Conservation (phyloP, 768 basidiomycete genomes). For the Calvatia gigantea region DNA sequence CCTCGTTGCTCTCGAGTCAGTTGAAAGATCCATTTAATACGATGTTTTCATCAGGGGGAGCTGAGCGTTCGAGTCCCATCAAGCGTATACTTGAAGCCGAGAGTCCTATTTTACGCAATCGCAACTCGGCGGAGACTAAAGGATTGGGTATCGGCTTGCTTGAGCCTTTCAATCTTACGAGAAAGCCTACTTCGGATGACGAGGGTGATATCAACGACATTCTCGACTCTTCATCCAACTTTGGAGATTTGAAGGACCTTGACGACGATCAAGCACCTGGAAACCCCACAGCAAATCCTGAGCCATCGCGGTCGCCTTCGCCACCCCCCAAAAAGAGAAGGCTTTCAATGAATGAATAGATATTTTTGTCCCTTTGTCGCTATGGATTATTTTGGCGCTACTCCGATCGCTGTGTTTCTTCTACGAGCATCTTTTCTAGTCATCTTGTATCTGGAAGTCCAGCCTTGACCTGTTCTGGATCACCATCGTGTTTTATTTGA, state of each 20-base stretch:
- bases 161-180: conserved; percentile 50
- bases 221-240: conserved; percentile 24
- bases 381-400: conserved; percentile 6
- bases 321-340: conserved; percentile 54
- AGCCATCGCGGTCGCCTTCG: conserved; percentile 6
- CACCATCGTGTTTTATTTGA: conserved; percentile 13
- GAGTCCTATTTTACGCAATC: conserved; percentile 53
- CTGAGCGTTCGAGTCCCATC: conserved; percentile 21
- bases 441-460: conserved; percentile 7
- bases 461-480: conserved; percentile 3
- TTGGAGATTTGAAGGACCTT: conserved; percentile 26
- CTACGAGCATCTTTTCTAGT: conserved; percentile 15
- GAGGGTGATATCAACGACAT: conserved; percentile 32
- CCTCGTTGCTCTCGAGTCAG: conserved; percentile 35
- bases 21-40: conserved; percentile 44
- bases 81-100: conserved; percentile 35
- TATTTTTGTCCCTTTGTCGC: conserved; percentile 1
- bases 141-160: conserved; percentile 52
- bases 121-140: conserved; percentile 29
- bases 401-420: conserved; percentile 12
- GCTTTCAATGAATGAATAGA: conserved; percentile 22
- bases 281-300: conserved; percentile 1
- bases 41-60: conserved; percentile 28
- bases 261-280: conserved; percentile 5
- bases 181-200: conserved; percentile 23